Conservation (phyloP, 768 basidiomycete genomes). For the Mrakia gelida region DNA sequence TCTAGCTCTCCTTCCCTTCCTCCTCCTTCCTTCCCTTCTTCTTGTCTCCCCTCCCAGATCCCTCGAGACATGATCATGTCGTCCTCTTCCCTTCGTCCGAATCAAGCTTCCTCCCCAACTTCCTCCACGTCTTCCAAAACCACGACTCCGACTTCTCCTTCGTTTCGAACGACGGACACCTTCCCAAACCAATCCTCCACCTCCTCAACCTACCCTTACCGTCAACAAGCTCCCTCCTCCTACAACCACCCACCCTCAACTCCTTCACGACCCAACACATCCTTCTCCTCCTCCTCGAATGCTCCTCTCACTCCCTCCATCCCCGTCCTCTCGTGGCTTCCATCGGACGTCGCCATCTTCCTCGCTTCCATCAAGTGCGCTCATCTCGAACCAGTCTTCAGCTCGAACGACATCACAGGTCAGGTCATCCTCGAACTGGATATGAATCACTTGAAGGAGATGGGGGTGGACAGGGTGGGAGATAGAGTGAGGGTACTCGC, state of each 20-base stretch:
- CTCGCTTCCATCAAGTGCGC: conserved; percentile 70
- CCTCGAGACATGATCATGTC: background rate
- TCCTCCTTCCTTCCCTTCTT: background rate
- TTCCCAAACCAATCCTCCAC: background rate
- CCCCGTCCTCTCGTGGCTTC: conserved; percentile 23
- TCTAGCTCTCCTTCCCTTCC: too few species aligned
- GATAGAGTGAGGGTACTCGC: conserved; percentile 82
- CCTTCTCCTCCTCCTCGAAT: conserved; percentile 1
- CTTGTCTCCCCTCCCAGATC: background rate
- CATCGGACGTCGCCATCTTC: conserved; percentile 57
- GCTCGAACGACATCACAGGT: conserved; percentile 82
- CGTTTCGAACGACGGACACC: conserved; percentile 4
- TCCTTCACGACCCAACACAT: background rate
- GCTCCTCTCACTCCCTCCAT: background rate
- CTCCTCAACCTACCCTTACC: background rate
- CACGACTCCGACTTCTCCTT: conserved; percentile 16
- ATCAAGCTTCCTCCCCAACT: background rate
- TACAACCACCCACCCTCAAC: background rate
- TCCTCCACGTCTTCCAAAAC: conserved; percentile 15
- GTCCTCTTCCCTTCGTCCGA: background rate
- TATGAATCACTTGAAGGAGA: conserved; percentile 78
- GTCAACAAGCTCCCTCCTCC: background rate
- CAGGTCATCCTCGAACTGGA: conserved; percentile 89
- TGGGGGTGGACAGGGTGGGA: conserved; percentile 83
- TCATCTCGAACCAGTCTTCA: conserved; percentile 64